phyloP scores from a whole-genome alignment of 2,329 filamentous ascomycete genomes.

The Emergomyces africanus region DNA sequence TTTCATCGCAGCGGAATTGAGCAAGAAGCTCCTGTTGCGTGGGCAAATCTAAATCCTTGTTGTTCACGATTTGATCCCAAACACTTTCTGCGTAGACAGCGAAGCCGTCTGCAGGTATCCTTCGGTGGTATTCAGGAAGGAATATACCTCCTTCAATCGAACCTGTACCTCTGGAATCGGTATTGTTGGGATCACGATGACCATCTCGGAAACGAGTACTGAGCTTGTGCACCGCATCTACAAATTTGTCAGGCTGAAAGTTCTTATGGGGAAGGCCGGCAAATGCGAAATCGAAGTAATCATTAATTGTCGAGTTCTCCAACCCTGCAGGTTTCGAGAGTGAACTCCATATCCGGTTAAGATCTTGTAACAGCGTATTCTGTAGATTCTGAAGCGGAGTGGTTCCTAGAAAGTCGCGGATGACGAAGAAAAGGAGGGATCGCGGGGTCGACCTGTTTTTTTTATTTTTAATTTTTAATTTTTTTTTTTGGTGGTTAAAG shows the following conservation, averaged over 20 bases:
- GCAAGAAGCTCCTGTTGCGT: constrained; percentile 95
- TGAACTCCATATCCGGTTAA: constrained; percentile 82
- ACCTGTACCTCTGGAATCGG: constrained; percentile 52
- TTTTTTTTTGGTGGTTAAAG: constrained; percentile 25
- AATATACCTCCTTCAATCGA: constrained; percentile 71
- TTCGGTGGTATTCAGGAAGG: constrained; percentile 83
- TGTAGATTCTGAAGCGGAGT: constrained; percentile 85
- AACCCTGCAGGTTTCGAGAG: constrained; percentile 84
- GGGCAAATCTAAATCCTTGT: constrained; percentile 93
- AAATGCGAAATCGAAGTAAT: constrained; percentile 98
- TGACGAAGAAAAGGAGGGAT: constrained; percentile 95
- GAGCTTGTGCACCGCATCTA: constrained; percentile 64
- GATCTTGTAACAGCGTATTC: constrained; percentile 78
- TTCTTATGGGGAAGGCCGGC: constrained; percentile 94
- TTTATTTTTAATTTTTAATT: too few species aligned
- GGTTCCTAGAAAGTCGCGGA: constrained; percentile 87
- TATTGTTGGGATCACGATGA: constrained; percentile 54
- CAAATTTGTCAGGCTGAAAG: constrained; percentile 83
- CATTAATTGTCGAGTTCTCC: constrained; percentile 78
- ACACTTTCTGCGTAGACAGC: constrained; percentile 84
- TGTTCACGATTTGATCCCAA: constrained; percentile 98
- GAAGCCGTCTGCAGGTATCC: constrained; percentile 96
- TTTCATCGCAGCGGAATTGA: constrained; percentile 96
- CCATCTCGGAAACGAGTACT: constrained; percentile 72
- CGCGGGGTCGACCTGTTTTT: constrained; percentile 74